Conservation (phyloP, 768 basidiomycete species). For the Lactifluus rugatus region DNA sequence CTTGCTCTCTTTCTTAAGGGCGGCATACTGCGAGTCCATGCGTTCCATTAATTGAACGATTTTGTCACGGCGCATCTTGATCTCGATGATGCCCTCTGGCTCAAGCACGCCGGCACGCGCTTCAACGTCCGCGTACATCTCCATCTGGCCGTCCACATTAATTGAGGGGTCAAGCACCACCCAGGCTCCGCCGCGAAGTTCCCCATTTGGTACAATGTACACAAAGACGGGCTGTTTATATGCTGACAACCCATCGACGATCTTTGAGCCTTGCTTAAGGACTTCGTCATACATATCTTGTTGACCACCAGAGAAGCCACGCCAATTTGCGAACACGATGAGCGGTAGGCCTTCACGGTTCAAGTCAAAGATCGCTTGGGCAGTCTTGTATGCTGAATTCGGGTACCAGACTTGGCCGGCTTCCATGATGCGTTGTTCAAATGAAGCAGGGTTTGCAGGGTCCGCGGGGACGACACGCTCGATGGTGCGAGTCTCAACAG, state of each 20-base stretch:
- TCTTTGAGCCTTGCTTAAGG: slow-evolving; percentile 94
- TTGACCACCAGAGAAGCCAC: slow-evolving; percentile 99
- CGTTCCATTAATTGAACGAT: slow-evolving; percentile 86
- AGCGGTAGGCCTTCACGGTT: slow-evolving; percentile 93
- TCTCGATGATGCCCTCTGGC: slow-evolving; percentile 95
- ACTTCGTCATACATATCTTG: slow-evolving; percentile 99
- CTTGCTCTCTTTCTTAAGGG: slow-evolving; percentile 71
- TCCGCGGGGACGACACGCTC: slow-evolving; percentile 96
- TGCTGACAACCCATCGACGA: slow-evolving; percentile 93
- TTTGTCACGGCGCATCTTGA: slow-evolving; percentile 96
- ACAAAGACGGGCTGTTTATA: slow-evolving; percentile 98
- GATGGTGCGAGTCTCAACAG: slow-evolving; percentile 94
- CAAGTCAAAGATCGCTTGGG: slow-evolving; percentile 98
- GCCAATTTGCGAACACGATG: slow-evolving; percentile 99
- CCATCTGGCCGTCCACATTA: slow-evolving; percentile 86
- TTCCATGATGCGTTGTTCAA: slow-evolving; percentile 97
- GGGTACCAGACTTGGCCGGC: slow-evolving; percentile 99
- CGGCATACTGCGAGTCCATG: slow-evolving; percentile 73
- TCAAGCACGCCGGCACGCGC: slow-evolving; percentile 94
- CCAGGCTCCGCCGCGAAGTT: slow-evolving; percentile 98
- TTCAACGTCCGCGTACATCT: slow-evolving; percentile 97
- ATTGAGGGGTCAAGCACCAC: slow-evolving; percentile 98
- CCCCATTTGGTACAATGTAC: slow-evolving; percentile 97
- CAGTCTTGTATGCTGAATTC: slow-evolving; percentile 98
- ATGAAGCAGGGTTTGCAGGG: slow-evolving; percentile 92